phyloP scores from a whole-genome alignment of 2,329 filamentous ascomycete genomes.

The Venturia nashicola region DNA sequence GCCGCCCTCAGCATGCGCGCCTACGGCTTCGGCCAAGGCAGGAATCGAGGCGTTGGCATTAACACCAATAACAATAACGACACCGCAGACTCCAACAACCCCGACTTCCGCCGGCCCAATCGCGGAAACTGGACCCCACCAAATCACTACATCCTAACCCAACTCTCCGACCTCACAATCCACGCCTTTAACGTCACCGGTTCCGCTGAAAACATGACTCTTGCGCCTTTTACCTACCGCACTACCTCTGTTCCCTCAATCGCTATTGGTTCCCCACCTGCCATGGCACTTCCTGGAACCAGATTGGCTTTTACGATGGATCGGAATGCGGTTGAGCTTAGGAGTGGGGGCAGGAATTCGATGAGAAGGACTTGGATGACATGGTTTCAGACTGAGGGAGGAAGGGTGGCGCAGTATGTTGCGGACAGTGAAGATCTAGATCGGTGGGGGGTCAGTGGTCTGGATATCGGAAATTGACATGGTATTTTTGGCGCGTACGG shows the following conservation, averaged over 20 bases:
- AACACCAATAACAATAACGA: not conserved
- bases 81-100: not conserved
- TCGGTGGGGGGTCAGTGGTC: not conserved
- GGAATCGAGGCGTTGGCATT: not conserved
- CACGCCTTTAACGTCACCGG: slow-evolving; percentile 4
- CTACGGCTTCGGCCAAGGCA: not conserved
- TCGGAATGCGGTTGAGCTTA: not conserved
- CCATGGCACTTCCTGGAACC: not conserved
- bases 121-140: not conserved
- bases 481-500: no score
- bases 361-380: slow-evolving; percentile 2
- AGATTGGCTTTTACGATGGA: not conserved
- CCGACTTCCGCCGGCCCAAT: not conserved
- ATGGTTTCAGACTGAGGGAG: not conserved
- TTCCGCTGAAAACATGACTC: not conserved
- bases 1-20: not conserved
- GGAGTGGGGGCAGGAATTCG: not conserved
- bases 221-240: not conserved
- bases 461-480: not conserved
- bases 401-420: not conserved
- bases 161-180: not conserved
- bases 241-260: not conserved
- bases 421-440: not conserved
- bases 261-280: not conserved
- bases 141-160: slow-evolving; percentile 1